These are phyloP conservation scores for Yarrowia porcina DNA, from an alignment of 805 yeast species.

Conservation along the genomic window DNA sequence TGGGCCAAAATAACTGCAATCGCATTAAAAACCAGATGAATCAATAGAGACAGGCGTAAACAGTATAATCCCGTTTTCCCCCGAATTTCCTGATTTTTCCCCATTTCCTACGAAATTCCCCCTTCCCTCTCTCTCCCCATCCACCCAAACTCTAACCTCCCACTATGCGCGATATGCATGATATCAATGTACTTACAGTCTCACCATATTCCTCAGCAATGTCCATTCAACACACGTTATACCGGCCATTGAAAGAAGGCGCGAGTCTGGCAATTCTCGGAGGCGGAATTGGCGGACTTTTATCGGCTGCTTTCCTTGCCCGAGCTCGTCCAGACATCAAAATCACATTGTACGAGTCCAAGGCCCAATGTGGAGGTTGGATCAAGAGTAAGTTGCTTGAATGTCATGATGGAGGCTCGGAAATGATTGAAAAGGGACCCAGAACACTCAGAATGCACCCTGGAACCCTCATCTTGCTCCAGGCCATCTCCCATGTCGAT, in stretches of 20 bases:
- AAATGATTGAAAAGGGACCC: slow-evolving; percentile 79
- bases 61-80: too few relatives aligned
- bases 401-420: slow-evolving; percentile 32
- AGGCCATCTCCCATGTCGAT: slow-evolving; percentile 44
- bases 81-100: not conserved
- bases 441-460: slow-evolving; percentile 76
- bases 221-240: slow-evolving; percentile 19
- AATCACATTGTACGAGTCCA: slow-evolving; percentile 60
- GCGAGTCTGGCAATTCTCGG: slow-evolving; percentile 61
- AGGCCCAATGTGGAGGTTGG: slow-evolving; percentile 70
- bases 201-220: not conserved
- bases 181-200: not conserved
- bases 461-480: slow-evolving; percentile 47
- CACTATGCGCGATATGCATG: slow-evolving; percentile 16
- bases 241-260: slow-evolving; percentile 5
- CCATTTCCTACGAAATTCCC: not conserved
- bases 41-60: too few relatives aligned
- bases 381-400: slow-evolving; percentile 47
- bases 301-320: slow-evolving; percentile 47
- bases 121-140: not conserved
- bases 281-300: slow-evolving; percentile 82
- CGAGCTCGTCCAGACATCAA: slow-evolving; percentile 73
- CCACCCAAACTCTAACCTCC: not conserved
- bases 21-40: too few relatives aligned
- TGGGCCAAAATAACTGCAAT: too few relatives aligned